Evolutionary conservation across 2,329 filamentous ascomycete genomes (phyloP).

Genomic region (Nannizziopsis barbatae): DNA sequence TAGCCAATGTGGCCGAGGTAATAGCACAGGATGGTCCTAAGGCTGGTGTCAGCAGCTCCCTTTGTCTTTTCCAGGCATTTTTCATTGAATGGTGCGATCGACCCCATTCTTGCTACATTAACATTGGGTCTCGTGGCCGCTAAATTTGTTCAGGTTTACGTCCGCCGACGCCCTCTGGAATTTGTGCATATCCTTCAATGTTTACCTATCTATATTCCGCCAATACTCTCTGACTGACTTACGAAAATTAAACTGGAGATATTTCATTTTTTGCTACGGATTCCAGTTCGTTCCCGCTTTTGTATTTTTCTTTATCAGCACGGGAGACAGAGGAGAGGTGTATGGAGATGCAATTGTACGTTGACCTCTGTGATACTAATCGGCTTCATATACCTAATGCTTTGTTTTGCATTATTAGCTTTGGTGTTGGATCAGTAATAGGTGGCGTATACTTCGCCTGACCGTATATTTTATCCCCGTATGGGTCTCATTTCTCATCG

Average conservation of each 20-base stretch:
- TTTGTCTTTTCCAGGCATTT: constrained; percentile 68
- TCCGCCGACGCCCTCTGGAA: constrained; percentile 67
- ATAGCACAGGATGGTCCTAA: constrained; percentile 54
- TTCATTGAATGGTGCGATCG: constrained; percentile 65
- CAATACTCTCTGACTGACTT: constrained; percentile 57
- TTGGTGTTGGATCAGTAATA: constrained; percentile 65
- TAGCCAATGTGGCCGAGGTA: constrained; percentile 64
- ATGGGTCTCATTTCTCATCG: constrained; percentile 33
- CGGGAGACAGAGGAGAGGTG: constrained; percentile 44
- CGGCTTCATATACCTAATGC: background rate
- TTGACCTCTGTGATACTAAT: background rate
- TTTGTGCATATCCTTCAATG: constrained; percentile 71
- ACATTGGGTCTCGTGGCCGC: background rate
- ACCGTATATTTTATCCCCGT: constrained; percentile 55
- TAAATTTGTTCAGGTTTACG: constrained; percentile 51
- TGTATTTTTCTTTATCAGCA: constrained; percentile 53
- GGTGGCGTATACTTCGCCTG: constrained; percentile 63
- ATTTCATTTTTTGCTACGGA: constrained; percentile 60
- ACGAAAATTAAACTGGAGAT: constrained; percentile 58
- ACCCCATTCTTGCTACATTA: background rate
- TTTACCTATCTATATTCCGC: constrained; percentile 68
- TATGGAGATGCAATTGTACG: constrained; percentile 59
- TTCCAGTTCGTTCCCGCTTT: constrained; percentile 59
- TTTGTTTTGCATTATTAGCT: constrained; percentile 34
- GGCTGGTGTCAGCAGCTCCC: constrained; percentile 38